Base-by-base conservation (phyloP, 768 basidiomycete species). In the Lactarius tabidus region DNA sequence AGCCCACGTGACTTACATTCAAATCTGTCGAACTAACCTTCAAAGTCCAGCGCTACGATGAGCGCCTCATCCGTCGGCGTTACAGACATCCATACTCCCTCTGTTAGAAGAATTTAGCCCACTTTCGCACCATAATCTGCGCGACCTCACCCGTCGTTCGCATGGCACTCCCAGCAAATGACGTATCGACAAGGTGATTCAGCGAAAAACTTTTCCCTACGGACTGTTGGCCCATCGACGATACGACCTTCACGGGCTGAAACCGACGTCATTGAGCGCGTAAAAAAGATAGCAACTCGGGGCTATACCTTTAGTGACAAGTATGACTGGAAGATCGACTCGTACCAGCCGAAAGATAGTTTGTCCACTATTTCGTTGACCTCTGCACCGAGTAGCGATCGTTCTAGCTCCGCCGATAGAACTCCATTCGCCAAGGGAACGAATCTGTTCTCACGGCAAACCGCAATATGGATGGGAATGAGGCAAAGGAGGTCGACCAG, bases 171-270 rank as follows among this genome's bases (percentile, higher is more conserved):
- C 85, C 86, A 12, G 85, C 84, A 67, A 88, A 87, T 1, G 86
- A 87, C 0, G 85, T 85, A 68, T 87, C 85, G 0, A 78, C 80
- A 9, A 88, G 75, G 66, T 87, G 86, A 59, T 87, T 87, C 39
- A 87, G 70, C 0, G 81, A 74, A 59, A 80, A 87, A 58, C 81
- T 83, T 67, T 86, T 86, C 0, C 85, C 86, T 1, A 87, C 86
- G 0, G 84, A 86, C 69, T 87, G 86, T 70, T 86, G 85, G 1
- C 85, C 85, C 85, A 87, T 86, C 0, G 86, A 87, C 0, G 85
- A 85, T 1, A 87, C 85, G 2, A 87, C 86, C 66, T 79, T 81
- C 14, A 87, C 85, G 2, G 84, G 85, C 83, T 86, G 57, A 54
- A 53, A 20, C 33, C 36, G 51, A 9, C 4, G 1, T 53, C 20